Evolutionary conservation across 179 eudicot genomes (phyloP).

Genomic region (Carnegiea gigantea): DNA sequence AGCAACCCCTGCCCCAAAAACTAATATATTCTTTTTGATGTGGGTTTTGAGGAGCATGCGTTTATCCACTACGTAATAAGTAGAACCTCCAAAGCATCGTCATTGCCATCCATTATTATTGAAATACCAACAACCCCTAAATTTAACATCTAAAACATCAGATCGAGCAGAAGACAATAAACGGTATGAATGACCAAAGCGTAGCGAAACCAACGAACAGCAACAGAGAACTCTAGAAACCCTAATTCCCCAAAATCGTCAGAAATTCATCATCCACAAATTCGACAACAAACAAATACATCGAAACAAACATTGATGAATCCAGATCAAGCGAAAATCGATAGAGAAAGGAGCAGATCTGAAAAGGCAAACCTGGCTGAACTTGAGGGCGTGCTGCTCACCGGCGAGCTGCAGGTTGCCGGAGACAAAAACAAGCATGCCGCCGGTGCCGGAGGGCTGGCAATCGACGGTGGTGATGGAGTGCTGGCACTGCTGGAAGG

Average conservation of each 20-base stretch:
- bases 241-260: not conserved
- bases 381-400: conserved; percentile 71
- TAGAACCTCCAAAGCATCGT: not conserved
- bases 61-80: too few relatives aligned
- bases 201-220: not conserved
- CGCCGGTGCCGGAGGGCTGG: conserved; percentile 81
- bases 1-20: not conserved
- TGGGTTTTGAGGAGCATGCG: too few relatives aligned
- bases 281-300: not conserved
- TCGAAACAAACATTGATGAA: not conserved
- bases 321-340: not conserved
- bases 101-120: not conserved
- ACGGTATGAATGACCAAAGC: not conserved
- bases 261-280: not conserved
- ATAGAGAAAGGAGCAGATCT: not conserved
- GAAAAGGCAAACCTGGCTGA: conserved; percentile 58
- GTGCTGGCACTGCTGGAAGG: conserved; percentile 85
- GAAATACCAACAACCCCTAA: not conserved
- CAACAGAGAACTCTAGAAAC: not conserved
- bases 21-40: too few relatives aligned
- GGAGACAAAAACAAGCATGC: conserved; percentile 76
- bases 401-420: conserved; percentile 72
- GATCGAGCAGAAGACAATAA: not conserved
- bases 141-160: not conserved
- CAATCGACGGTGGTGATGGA: conserved; percentile 70